A percentile compares a stretch with the other conserved stretches of the same genome.
Conservation (phyloP, 1,284 basidiomycete species). For the Xerocomus nothofagi region DNA sequence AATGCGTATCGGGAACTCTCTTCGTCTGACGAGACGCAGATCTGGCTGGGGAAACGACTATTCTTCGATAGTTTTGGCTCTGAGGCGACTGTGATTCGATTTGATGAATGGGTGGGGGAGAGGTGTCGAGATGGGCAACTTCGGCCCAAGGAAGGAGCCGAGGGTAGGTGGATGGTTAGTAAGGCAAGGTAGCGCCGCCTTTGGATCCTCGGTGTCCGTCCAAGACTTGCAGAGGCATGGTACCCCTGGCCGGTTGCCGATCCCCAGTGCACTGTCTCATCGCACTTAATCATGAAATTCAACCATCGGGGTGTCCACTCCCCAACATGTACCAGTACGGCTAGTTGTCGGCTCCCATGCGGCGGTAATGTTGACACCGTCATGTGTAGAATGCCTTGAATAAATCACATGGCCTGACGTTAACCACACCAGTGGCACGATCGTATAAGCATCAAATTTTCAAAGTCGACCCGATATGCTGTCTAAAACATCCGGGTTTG, state of each 20-base stretch:
- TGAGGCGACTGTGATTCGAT: constrained; percentile 32
- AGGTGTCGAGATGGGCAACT: constrained; percentile 46
- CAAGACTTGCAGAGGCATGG: background rate
- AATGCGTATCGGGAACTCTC: constrained; percentile 64
- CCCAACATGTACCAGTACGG: too few species aligned
- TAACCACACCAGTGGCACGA: too few species aligned
- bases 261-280: background rate
- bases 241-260: background rate
- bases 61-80: constrained; percentile 33
- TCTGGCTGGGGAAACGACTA: constrained; percentile 55
- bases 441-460: too few species aligned
- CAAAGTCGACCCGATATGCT: too few species aligned
- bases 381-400: too few species aligned
- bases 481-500: too few species aligned
- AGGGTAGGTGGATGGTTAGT: constrained; percentile 58
- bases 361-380: too few species aligned
- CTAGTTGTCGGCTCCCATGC: background rate
- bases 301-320: background rate
- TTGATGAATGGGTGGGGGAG: constrained; percentile 50
- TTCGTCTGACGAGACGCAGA: constrained; percentile 40
- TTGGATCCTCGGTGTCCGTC: background rate
- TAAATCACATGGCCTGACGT: too few species aligned
- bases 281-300: background rate
- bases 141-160: constrained; percentile 50
- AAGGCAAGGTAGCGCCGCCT: constrained; percentile 22